These are phyloP conservation scores for Ceratobasidium theobromae DNA, from an alignment of 1,284 basidiomycete genomes.

Conservation along the genomic window DNA sequence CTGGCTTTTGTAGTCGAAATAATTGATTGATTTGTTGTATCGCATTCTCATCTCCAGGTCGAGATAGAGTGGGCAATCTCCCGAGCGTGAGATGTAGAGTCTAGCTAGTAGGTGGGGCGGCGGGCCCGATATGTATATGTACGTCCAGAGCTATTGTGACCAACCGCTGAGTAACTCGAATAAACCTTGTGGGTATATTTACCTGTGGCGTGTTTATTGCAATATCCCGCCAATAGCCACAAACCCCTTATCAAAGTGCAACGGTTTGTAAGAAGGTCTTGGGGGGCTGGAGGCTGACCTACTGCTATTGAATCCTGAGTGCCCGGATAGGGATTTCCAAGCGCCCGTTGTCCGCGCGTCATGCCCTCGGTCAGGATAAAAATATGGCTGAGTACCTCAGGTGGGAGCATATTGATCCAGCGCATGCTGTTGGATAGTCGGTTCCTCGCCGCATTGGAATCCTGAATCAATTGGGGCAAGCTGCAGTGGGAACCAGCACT, in stretches of 20 bases:
- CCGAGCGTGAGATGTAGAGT: conserved; percentile 6
- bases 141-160: background rate
- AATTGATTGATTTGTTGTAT: background rate
- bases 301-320: background rate
- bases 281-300: background rate
- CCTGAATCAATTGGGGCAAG: no score
- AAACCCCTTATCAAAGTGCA: background rate
- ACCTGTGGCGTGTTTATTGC: conserved; percentile 10
- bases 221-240: background rate
- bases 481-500: no score
- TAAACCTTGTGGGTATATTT: background rate
- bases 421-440: no score
- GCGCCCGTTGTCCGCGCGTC: background rate
- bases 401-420: conserved; percentile 7
- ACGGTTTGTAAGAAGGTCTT: background rate
- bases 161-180: background rate
- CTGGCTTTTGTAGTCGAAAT: background rate
- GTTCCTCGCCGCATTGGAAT: no score
- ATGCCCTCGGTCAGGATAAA: background rate
- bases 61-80: background rate
- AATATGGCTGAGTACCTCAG: background rate
- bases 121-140: background rate
- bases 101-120: background rate
- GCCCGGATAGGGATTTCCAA: background rate
- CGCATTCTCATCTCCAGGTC: conserved; percentile 7